Percentiles rank a stretch among this genome's conserved stretches.
phyloP scores from a whole-genome alignment of 2,329 filamentous ascomycete species.

The Cladobotryum mycophilum region DNA sequence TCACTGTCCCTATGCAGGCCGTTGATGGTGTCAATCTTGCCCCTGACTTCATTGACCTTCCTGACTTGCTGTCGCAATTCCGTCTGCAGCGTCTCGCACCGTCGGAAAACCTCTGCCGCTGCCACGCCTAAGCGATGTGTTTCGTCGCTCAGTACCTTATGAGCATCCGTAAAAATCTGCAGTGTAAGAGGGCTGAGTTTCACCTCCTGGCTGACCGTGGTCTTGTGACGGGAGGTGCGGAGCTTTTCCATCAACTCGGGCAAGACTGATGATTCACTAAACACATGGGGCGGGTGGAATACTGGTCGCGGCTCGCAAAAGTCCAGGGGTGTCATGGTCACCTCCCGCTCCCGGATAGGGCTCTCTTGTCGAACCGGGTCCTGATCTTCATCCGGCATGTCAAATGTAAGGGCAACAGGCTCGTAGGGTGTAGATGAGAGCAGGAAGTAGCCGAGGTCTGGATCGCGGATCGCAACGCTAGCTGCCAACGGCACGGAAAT shows the following conservation, averaged over 20 bases:
- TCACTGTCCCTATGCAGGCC: slow-evolving; percentile 41
- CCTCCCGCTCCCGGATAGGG: slow-evolving; percentile 35
- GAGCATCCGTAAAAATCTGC: slow-evolving; percentile 64
- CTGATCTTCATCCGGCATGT: slow-evolving; percentile 48
- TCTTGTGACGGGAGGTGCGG: slow-evolving; percentile 54
- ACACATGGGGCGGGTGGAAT: slow-evolving; percentile 56
- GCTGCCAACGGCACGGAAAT: slow-evolving; percentile 46
- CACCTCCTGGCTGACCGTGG: slow-evolving; percentile 59
- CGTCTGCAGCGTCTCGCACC: slow-evolving; percentile 60
- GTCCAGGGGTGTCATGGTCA: slow-evolving; percentile 39
- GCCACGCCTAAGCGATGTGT: slow-evolving; percentile 62
- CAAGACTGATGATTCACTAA: slow-evolving; percentile 52
- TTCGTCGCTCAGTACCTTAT: slow-evolving; percentile 64
- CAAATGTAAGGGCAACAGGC: slow-evolving; percentile 53
- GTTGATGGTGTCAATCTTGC: slow-evolving; percentile 58
- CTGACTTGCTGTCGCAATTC: slow-evolving; percentile 63
- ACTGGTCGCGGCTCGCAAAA: slow-evolving; percentile 59
- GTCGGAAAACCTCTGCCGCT: slow-evolving; percentile 66
- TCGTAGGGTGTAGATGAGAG: slow-evolving; percentile 54
- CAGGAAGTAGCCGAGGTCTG: slow-evolving; percentile 58
- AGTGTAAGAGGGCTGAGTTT: slow-evolving; percentile 65
- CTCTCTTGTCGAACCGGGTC: slow-evolving; percentile 37
- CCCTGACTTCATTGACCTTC: slow-evolving; percentile 59
- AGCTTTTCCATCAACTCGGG: slow-evolving; percentile 50
- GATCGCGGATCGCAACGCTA: slow-evolving; percentile 48